phyloP scores from a whole-genome alignment of 176 grass and related monocot genomes.

The Hordeum vulgare region DNA sequence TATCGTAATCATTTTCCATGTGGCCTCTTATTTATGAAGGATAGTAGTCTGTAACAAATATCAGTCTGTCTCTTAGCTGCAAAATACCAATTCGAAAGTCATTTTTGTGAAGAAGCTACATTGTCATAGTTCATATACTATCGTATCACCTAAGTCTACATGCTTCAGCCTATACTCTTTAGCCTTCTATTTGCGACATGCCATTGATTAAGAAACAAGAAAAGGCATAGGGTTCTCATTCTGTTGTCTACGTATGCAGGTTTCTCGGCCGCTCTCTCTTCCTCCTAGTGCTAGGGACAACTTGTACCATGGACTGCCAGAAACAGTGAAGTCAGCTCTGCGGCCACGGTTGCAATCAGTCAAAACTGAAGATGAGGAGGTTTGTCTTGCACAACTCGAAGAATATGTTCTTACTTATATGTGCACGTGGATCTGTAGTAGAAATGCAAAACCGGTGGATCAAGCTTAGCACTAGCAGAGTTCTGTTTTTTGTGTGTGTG shows the following conservation, averaged over 20 bases:
- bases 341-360: slow-evolving; percentile 54
- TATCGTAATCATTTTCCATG: background rate
- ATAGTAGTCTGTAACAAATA: background rate
- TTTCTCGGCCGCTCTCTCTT: slow-evolving; percentile 79
- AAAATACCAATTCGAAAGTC: background rate
- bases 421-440: background rate
- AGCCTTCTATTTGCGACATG: background rate
- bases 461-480: background rate
- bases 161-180: background rate
- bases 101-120: background rate
- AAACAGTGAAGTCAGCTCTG: slow-evolving; percentile 61
- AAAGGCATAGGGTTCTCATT: background rate
- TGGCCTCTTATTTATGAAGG: background rate
- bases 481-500: background rate
- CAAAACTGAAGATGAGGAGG: slow-evolving; percentile 60
- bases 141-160: background rate
- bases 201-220: background rate
- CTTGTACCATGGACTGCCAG: slow-evolving; percentile 83
- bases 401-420: background rate
- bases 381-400: slow-evolving; percentile 26
- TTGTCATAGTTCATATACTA: background rate
- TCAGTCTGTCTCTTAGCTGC: background rate
- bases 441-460: background rate
- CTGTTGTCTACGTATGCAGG: slow-evolving; percentile 33
- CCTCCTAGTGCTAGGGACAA: slow-evolving; percentile 88